Percentiles rank a stretch among this genome's conserved stretches.
These are phyloP conservation scores for Chrysosporium keratinophilum DNA, from an alignment of 2,329 filamentous ascomycete species.

Conservation along the genomic window DNA sequence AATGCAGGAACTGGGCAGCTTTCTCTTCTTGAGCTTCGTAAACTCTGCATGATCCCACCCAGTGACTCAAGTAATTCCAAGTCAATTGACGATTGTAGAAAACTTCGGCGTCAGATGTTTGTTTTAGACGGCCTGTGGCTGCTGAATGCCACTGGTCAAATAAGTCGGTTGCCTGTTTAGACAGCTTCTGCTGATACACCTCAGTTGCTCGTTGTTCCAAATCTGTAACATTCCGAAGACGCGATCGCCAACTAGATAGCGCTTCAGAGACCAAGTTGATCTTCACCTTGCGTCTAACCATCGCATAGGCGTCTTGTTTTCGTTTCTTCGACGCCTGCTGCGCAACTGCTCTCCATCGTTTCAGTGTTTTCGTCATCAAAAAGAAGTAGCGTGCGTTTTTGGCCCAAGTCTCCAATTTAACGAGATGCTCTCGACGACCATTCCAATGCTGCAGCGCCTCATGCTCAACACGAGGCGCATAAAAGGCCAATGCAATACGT, in stretches of 20 bases:
- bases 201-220: conserved; percentile 34
- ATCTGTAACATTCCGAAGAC: conserved; percentile 24
- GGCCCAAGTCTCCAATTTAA: conserved; percentile 44
- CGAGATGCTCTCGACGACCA: conserved; percentile 32
- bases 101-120: conserved; percentile 30
- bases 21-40: conserved; percentile 32
- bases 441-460: conserved; percentile 34
- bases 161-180: conserved; percentile 27
- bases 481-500: conserved; percentile 35
- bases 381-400: conserved; percentile 49
- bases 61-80: conserved; percentile 30
- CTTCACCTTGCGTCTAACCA: conserved; percentile 45
- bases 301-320: conserved; percentile 47
- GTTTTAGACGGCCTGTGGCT: conserved; percentile 27
- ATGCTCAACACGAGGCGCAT: conserved; percentile 33
- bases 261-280: conserved; percentile 41
- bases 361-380: conserved; percentile 40
- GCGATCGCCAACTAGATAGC: conserved; percentile 32
- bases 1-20: conserved; percentile 38
- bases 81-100: conserved; percentile 32
- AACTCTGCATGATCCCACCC: conserved; percentile 28
- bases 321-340: conserved; percentile 43
- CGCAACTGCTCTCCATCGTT: conserved; percentile 43
- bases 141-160: conserved; percentile 37
- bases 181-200: conserved; percentile 27